Conservation (phyloP, 495 filamentous ascomycete genomes). For the Aspergillus incahuasiensis region DNA sequence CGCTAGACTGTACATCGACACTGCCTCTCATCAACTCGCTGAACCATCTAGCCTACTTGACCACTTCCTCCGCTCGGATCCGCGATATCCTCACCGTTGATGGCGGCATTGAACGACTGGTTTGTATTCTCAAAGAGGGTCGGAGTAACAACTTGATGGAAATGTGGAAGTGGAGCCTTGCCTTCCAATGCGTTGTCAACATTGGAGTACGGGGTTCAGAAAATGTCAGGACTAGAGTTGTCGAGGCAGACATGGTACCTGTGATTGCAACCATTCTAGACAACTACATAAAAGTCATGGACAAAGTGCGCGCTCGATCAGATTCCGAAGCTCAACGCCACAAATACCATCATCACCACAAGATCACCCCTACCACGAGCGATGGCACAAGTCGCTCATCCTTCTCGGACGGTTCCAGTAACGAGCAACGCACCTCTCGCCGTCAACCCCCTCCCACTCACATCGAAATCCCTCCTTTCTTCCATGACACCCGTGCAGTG, state of each 20-base stretch:
- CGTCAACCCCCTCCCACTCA: constrained; percentile 66
- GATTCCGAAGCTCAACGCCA: constrained; percentile 62
- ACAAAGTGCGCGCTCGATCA: constrained; percentile 79
- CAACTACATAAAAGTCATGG: constrained; percentile 95
- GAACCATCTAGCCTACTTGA: constrained; percentile 96
- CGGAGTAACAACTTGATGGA: constrained; percentile 97
- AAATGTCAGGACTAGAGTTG: constrained; percentile 84
- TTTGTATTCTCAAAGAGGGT: constrained; percentile 96
- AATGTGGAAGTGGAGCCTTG: constrained; percentile 99
- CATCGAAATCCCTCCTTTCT: constrained; percentile 67
- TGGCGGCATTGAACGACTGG: constrained; percentile 91
- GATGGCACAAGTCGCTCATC: constrained; percentile 27
- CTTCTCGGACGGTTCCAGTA: constrained; percentile 34
- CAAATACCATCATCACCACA: constrained; percentile 35
- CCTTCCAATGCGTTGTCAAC: constrained; percentile 97
- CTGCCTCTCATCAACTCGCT: constrained; percentile 96
- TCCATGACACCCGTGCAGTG: constrained; percentile 41
- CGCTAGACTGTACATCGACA: constrained; percentile 96
- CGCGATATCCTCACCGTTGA: constrained; percentile 96
- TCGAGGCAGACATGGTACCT: constrained; percentile 98
- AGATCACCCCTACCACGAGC: constrained; percentile 20
- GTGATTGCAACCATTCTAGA: constrained; percentile 98
- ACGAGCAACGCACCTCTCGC: constrained; percentile 49
- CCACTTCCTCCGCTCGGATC: constrained; percentile 96
- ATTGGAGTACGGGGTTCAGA: constrained; percentile 96